Conservation (phyloP, 202 grass and related monocot species). For the Schoenoplectus tabernaemontani region DNA sequence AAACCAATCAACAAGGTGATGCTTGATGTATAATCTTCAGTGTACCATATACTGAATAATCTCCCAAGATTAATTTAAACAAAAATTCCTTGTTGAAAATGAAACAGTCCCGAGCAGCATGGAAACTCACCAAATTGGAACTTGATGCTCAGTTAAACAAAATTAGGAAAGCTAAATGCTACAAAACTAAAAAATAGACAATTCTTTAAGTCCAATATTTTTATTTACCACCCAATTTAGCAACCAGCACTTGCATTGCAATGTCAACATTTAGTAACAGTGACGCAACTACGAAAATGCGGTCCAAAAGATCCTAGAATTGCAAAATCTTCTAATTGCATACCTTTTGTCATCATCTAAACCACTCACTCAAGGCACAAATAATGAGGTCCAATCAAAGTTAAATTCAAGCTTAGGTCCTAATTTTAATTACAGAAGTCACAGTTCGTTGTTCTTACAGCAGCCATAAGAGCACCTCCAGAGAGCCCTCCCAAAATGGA, state of each 20-base stretch:
- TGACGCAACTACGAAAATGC: not conserved
- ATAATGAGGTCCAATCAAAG: not conserved
- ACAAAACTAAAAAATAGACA: not conserved
- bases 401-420: not conserved
- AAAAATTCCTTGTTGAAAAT: not conserved
- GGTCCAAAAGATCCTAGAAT: not conserved
- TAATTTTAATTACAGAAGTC: not conserved
- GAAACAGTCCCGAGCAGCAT: too few species aligned
- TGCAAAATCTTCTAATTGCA: not conserved
- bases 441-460: constrained; percentile 32
- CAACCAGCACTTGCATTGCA: not conserved
- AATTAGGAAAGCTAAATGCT: not conserved
- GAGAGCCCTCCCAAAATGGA: constrained; percentile 72
- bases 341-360: not conserved
- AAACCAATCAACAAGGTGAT: not conserved
- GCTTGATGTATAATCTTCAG: not conserved
- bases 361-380: not conserved
- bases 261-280: not conserved
- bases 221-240: not conserved
- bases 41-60: not conserved
- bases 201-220: not conserved
- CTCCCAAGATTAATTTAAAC: not conserved
- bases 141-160: not conserved
- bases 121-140: not conserved
- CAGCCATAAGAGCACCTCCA: constrained; percentile 67